Base-by-base conservation (phyloP, 2,329 filamentous ascomycete species). In the Fusarium haematococcum region DNA sequence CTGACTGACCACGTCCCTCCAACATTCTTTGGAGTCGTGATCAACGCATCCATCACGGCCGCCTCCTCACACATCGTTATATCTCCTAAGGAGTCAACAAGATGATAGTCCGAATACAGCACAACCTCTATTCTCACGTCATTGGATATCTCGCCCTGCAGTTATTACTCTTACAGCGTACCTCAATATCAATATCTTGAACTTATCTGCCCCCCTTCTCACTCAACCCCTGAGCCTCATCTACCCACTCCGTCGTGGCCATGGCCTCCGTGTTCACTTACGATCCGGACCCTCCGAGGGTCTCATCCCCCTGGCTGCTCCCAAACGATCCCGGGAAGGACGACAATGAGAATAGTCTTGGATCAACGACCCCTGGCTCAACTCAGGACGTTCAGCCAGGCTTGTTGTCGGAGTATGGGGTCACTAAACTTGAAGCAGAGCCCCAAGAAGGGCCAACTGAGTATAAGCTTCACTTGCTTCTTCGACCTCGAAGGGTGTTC, bases 191-290 rank as follows among this genome's bases (percentile, higher is more conserved):
- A 68, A 71, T 78, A 77, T 77, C 75, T 59, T 77, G 54, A 71
- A 41, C 23, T 11, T 30, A 14, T 52, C 56, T n/a, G 30, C 60
- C 32, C 33, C 2, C n/a, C 10, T 30, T n/a, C 37, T 56, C 18
- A 8, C 20, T 66, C 25, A 4, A 58, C 20, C 32, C 43, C 30
- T 54, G 25, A 58, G 16, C 37, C 35, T 14, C 37, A n/a, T 25
- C 13, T 39, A 25, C 48, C 20, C 20, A 25, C n/a, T 48, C 37
- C 23, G 8, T n/a, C 25, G 27, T 14, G 35, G 76, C 11, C 64
- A 97, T 97, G 94, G 96, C 97, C 68, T 98, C 96, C 14, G 94
- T 99, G 76, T 99, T 99, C 82, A 98, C 96, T 0, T 99, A 94
- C 81, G 95, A 98, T 71, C 92, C 94, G 3, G 93, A 98, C 75